Percentiles rank a stretch among this genome's conserved stretches.
phyloP scores from a whole-genome alignment of 1,284 basidiomycete species.

The Vanrija sp. region DNA sequence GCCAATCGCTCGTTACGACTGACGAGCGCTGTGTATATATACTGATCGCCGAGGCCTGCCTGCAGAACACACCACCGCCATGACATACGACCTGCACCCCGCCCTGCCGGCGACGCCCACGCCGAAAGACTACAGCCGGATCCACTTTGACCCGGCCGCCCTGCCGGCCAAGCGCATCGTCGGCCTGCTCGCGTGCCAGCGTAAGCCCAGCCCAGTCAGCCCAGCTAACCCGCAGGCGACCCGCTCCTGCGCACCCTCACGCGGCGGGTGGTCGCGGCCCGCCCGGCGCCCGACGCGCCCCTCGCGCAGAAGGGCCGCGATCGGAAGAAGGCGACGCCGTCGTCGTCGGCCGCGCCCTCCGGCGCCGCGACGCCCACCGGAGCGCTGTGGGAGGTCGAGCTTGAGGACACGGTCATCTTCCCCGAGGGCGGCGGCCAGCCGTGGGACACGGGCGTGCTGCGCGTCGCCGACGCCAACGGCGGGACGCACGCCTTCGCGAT shows the following conservation, averaged over 20 bases:
- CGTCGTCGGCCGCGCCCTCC: slow-evolving; percentile 6
- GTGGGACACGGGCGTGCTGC: slow-evolving; percentile 67
- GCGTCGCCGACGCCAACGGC: slow-evolving; percentile 30
- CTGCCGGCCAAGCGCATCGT: slow-evolving; percentile 44
- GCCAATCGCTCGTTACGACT: too few species aligned
- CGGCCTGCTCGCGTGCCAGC: slow-evolving; percentile 49
- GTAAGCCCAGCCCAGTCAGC: slow-evolving; percentile 24
- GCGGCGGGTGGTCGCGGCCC: slow-evolving; percentile 28
- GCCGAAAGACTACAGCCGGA: slow-evolving; percentile 41
- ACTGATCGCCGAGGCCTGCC: too few species aligned
- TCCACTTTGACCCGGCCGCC: slow-evolving; percentile 42
- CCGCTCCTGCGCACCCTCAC: slow-evolving; percentile 38
- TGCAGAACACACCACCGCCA: background rate
- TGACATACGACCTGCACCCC: slow-evolving; percentile 33
- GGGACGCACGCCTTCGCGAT: slow-evolving; percentile 58
- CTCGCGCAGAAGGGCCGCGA: slow-evolving; percentile 37
- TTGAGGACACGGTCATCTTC: slow-evolving; percentile 80
- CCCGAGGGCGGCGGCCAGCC: slow-evolving; percentile 87
- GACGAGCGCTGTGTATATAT: too few species aligned
- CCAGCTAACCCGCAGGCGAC: slow-evolving; percentile 33
- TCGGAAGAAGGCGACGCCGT: slow-evolving; percentile 22
- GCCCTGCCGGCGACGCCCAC: slow-evolving; percentile 30
- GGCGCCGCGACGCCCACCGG: slow-evolving; percentile 13
- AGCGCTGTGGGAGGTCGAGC: slow-evolving; percentile 54
- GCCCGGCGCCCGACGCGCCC: slow-evolving; percentile 25